Evolutionary conservation across 2,329 filamentous ascomycete species (phyloP), one percentile per base, ranked within the genome.

Genomic region (Ophiognomonia clavigignenti-juglandacearum): DNA sequence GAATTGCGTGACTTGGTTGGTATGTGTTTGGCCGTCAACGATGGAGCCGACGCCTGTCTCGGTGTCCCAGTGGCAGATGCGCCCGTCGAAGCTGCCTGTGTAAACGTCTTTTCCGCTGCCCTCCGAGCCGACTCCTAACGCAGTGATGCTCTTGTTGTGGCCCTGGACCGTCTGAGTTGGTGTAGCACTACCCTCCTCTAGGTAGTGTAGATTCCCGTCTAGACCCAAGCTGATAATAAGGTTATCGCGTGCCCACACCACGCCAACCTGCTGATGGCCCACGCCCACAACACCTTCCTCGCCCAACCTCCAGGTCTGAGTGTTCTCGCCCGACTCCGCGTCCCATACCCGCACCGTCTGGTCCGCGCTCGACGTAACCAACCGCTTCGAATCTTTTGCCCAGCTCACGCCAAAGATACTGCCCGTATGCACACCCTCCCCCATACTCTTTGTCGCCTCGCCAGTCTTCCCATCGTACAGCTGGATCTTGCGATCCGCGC

Each of bases 301-400:
- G 19, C 91, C 90, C 63, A 97, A 79, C 54, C 80, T 80, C 93
- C 93, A 98, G 22, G 80, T 88, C 64, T 95, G 87, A 7, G 85
- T 73, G 18, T 80, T 80, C 61, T 86, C 86, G 27, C 86, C 88
- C 13, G 83, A 75, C 61, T 95, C 88, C 3, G 81, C 83, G 60
- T 97, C 91, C 93, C 93, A 98, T 22, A 96, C 78, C 65, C 90
- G 91, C 46, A 98, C 88, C 0, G 90, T 96, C 69, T 93, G 89
- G 63, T 98, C 93, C 8, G 89, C 92, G 59, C 90, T 95, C 14
- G 90, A 88, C 1, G 93, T 98, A 23, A 88, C 92, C 55, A 98
- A 83, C 57, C 81, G 82, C 61, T 83, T 90, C 22, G 89, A 90
- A 63, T 97, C 90, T 51, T 82, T 81, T 1, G 88, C 80, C 93